A percentile compares a stretch with the other conserved stretches of the same genome.
Evolutionary conservation across 2,329 filamentous ascomycete species (phyloP).

Genomic region (Albifimbria verrucaria): DNA sequence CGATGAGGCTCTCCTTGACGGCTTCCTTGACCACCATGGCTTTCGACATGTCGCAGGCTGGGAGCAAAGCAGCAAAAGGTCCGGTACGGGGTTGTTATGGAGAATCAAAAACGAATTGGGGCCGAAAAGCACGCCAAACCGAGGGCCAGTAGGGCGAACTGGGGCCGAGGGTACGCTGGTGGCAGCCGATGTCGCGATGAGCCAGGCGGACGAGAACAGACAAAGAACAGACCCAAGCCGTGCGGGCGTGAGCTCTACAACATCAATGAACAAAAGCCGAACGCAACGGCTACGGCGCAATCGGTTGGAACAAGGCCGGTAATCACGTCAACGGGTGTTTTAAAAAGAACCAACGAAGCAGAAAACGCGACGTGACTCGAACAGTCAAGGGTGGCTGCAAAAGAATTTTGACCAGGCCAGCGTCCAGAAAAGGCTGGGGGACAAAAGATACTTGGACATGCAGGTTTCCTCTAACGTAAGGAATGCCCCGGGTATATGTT

Average conservation of each 20-base stretch:
- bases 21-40: constrained; percentile 58
- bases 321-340: not conserved
- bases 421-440: not conserved
- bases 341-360: not conserved
- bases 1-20: constrained; percentile 78
- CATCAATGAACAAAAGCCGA: not conserved
- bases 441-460: not conserved
- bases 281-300: not conserved
- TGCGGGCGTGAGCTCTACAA: not conserved
- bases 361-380: not conserved
- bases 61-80: not conserved
- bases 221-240: not conserved
- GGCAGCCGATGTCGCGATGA: not conserved
- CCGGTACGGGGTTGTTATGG: not conserved
- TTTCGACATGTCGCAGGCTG: constrained; percentile 31
- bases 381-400: not conserved
- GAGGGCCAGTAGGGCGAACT: not conserved
- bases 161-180: not conserved
- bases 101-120: not conserved
- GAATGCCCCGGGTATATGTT: not conserved
- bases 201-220: not conserved
- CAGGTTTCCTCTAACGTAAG: not conserved
- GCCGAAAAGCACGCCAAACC: not conserved
- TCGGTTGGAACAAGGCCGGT: not conserved
- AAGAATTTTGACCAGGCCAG: not conserved